phyloP scores from a whole-genome alignment of 768 basidiomycete genomes.

The Collybiopsis confluens region DNA sequence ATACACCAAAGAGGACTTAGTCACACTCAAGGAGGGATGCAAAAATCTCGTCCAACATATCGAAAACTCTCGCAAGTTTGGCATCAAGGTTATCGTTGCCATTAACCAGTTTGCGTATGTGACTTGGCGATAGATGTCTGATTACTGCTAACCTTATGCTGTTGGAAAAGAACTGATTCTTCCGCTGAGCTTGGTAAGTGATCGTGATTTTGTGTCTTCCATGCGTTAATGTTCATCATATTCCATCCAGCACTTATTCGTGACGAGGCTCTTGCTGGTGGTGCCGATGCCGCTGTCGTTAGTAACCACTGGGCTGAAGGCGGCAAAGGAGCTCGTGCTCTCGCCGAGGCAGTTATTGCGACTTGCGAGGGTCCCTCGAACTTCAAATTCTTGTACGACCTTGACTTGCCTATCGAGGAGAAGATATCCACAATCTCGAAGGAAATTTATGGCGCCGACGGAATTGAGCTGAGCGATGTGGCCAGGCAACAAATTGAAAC shows the following conservation, averaged over 20 bases:
- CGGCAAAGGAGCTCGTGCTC: constrained; percentile 81
- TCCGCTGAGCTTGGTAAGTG: neutral
- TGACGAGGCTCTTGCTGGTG: constrained; percentile 72
- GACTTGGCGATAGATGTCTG: neutral
- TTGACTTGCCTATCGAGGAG: constrained; percentile 75
- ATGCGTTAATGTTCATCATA: neutral
- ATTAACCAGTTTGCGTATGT: constrained; percentile 94
- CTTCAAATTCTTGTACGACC: constrained; percentile 93
- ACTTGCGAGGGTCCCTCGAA: constrained; percentile 77
- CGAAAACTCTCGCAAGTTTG: constrained; percentile 91
- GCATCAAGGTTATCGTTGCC: constrained; percentile 92
- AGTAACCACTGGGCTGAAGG: constrained; percentile 98
- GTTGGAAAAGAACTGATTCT: neutral
- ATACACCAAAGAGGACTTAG: constrained; percentile 91
- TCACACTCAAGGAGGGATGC: constrained; percentile 85
- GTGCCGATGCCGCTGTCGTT: constrained; percentile 92
- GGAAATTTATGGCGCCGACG: constrained; percentile 93
- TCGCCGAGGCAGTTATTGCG: constrained; percentile 89
- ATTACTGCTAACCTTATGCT: neutral
- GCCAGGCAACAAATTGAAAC: constrained; percentile 84
- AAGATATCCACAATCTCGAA: constrained; percentile 87
- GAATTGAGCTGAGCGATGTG: constrained; percentile 79
- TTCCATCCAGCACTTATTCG: constrained; percentile 56
- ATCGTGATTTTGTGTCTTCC: too few species aligned
- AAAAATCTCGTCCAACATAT: constrained; percentile 93